Base-by-base conservation (phyloP, 2,329 filamentous ascomycete species). In the Fusarium drepaniforme region DNA sequence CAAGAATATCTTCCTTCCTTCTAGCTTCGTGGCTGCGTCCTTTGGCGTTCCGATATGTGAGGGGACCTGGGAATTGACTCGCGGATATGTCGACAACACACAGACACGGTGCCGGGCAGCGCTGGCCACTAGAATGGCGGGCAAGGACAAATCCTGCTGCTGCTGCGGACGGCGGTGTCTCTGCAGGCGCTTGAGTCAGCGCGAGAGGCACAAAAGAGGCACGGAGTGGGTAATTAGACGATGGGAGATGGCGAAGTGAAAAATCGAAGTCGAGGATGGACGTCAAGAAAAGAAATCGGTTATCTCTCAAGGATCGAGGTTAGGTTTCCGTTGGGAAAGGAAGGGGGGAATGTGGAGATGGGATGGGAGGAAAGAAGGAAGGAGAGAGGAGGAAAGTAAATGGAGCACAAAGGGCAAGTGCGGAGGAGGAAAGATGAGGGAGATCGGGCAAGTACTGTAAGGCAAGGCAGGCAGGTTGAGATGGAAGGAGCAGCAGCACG, bases 141-240 rank as follows among this genome's bases (percentile, higher is more conserved):
- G 68, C 73, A 77, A 75, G 64, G 63, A 66, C 60, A 71, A 70
- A 68, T 76, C 69, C 73, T 78, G 72, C 72, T 75, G 72, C 72
- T 75, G 66, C 68, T 72, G 74, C 70, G 70, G 68, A 70, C 72
- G 65, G 70, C 68, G 63, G 72, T 74, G 70, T 63, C 66, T 75
- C 68, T 74, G 65, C 71, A 68, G 57, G 60, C 68, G 67, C 67
- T 68, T 74, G 71, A 72, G 71, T 74, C 71, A 72, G 68, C 68
- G 68, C 64, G 51, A 23, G 60, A 65, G 71, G 38, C 46, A 33
- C 51, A 60, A 53, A 51, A 64, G 62, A 57, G 63, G 60, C 57
- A 62, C 57, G 37, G 46, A 38, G 72, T 74, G 71, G 64, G 59
- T 61, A 49, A 58, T 51, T 51, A 51, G 46, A 15, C 46, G 46